Percentiles rank a stretch among this genome's conserved stretches.
These are phyloP conservation scores for Trichoderma aggressivum DNA, from an alignment of 2,329 filamentous ascomycete species.

Conservation along the genomic window DNA sequence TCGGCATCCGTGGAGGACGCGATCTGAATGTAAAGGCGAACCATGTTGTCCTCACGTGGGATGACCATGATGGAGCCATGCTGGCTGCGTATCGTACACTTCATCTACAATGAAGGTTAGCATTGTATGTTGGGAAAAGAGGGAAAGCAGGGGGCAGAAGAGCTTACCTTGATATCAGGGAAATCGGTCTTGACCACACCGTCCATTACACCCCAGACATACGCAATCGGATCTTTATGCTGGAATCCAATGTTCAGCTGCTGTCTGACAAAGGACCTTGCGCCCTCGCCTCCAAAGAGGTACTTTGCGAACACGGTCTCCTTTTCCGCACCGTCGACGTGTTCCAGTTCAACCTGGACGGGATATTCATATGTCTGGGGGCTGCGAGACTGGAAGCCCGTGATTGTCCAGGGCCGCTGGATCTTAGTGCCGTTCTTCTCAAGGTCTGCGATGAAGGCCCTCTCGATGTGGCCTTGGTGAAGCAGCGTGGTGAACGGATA, in stretches of 20 bases:
- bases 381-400: constrained; percentile 57
- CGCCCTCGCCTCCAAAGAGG: constrained; percentile 68
- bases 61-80: constrained; percentile 78
- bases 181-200: constrained; percentile 70
- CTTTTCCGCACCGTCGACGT: constrained; percentile 66
- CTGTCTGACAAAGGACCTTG: constrained; percentile 62
- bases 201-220: constrained; percentile 76
- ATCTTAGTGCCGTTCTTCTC: constrained; percentile 58
- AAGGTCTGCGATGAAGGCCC: constrained; percentile 65
- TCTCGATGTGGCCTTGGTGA: constrained; percentile 69
- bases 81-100: constrained; percentile 72
- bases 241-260: constrained; percentile 68
- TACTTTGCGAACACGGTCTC: constrained; percentile 70
- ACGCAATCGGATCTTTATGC: constrained; percentile 65
- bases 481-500: constrained; percentile 69
- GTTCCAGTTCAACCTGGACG: constrained; percentile 72
- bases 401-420: constrained; percentile 64
- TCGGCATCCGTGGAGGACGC: constrained; percentile 59
- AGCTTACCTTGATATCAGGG: constrained; percentile 66
- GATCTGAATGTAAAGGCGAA: constrained; percentile 68
- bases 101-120: constrained; percentile 57
- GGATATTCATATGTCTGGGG: constrained; percentile 63
- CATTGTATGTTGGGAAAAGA: background rate
- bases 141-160: no score
- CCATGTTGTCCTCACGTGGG: constrained; percentile 65